Base-by-base conservation (phyloP, 495 filamentous ascomycete species). In the Haplographium delicatum region DNA sequence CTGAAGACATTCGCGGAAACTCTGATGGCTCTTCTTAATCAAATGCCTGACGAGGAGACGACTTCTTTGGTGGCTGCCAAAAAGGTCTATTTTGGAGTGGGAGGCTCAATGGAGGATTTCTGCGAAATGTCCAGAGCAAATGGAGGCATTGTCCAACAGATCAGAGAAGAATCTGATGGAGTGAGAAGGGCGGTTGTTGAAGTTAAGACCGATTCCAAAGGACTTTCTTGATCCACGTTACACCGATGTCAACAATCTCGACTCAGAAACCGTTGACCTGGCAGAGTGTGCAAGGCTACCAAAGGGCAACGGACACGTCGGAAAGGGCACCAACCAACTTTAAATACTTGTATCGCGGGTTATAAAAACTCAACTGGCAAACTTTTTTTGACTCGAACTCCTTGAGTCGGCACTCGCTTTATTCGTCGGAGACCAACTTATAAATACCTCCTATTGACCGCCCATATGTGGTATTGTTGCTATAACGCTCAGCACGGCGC, bases 61-160 rank as follows among this genome's bases (percentile, higher is more conserved):
- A 78, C 73, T 48, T 89, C 88, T 5, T 65, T 95, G n/a, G 73
- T 98, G 1, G 93, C 82, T 4, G 93, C 93, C 2, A 98, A 98
- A 71, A 80, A 82, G 65, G 81, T 96, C 2, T 98, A 98, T 65
- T 98, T 98, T 61, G 93, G 93, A 4, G 93, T 98, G 47, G 93
- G 93, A 2, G 93, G 93, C 16, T 89, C 89, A 16, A 80, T 98
- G 34, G 85, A 91, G 64, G 90, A 91, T 60, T 96, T 98, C 62
- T 73, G 89, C 43, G 67, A 74, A 25, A 76, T 77, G 53, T 70
- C 88, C 49, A 65, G 70, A 46, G 72, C 64, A 18, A 68, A 74
- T 23, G 80, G 79, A 18, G 79, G 71, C 7, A 65, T 69, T 27
- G 79, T 80, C 20, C 67, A 80, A 37, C 72, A 78, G 28, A 68